These are phyloP conservation scores for Metschnikowia gelsemii DNA, from an alignment of 805 yeast species.

Conservation along the genomic window DNA sequence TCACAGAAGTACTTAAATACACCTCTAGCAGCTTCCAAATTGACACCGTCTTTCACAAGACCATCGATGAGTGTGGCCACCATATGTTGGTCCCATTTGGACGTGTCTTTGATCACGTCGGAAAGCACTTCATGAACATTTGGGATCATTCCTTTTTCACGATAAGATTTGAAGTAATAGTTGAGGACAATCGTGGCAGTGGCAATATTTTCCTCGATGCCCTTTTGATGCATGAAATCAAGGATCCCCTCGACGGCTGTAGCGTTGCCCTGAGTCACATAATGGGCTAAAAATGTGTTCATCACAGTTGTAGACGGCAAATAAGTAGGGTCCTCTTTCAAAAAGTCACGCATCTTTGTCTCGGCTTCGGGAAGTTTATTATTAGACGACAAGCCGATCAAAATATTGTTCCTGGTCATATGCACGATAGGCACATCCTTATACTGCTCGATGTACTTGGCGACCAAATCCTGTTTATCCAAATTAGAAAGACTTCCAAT, in stretches of 20 bases:
- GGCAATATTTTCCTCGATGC: conserved; percentile 55
- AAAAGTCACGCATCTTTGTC: conserved; percentile 37
- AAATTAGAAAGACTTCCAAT: conserved; percentile 48
- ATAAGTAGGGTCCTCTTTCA: conserved; percentile 32
- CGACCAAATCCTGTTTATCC: conserved; percentile 42
- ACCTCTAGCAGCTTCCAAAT: conserved; percentile 50
- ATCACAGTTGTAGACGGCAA: conserved; percentile 49
- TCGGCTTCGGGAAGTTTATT: conserved; percentile 47
- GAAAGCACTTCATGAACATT: conserved; percentile 40
- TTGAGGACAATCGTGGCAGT: conserved; percentile 63
- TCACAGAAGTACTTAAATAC: conserved; percentile 44
- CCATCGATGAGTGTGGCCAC: conserved; percentile 54
- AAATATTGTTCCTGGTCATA: conserved; percentile 43
- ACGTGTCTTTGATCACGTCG: conserved; percentile 34
- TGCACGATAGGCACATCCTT: conserved; percentile 34
- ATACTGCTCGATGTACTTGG: conserved; percentile 35
- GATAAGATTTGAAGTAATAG: conserved; percentile 47
- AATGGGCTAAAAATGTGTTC: conserved; percentile 49
- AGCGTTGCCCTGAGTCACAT: conserved; percentile 41
- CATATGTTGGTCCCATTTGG: conserved; percentile 46
- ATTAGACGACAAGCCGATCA: conserved; percentile 44
- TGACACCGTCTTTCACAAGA: conserved; percentile 46
- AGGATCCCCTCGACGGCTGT: conserved; percentile 51
- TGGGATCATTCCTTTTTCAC: conserved; percentile 44
- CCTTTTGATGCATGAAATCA: conserved; percentile 40